Evolutionary conservation across 1,284 basidiomycete genomes (phyloP).

Genomic region (Cystobasidium sp.): DNA sequence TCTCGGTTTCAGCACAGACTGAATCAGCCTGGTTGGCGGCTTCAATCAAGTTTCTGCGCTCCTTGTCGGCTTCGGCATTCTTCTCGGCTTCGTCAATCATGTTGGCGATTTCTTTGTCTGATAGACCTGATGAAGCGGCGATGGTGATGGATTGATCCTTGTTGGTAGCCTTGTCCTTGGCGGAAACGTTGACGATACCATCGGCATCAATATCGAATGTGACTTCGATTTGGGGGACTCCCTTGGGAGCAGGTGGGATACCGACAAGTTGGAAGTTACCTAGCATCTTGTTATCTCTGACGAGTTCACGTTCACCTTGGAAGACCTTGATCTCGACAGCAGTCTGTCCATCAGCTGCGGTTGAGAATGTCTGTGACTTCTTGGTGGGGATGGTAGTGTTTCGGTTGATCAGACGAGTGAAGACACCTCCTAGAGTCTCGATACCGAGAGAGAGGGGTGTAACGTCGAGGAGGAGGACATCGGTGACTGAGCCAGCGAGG

Average conservation of each 20-base stretch:
- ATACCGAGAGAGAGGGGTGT: slow-evolving; percentile 88
- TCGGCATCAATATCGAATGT: slow-evolving; percentile 98
- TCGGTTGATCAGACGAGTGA: slow-evolving; percentile 77
- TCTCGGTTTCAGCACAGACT: slow-evolving; percentile 92
- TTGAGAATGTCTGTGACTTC: slow-evolving; percentile 98
- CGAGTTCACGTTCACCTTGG: slow-evolving; percentile 91
- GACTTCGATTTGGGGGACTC: slow-evolving; percentile 97
- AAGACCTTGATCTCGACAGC: slow-evolving; percentile 83
- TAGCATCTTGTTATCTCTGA: slow-evolving; percentile 97
- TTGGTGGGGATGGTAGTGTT: slow-evolving; percentile 99
- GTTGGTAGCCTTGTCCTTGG: slow-evolving; percentile 94
- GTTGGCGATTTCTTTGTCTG: slow-evolving; percentile 94
- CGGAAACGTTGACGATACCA: slow-evolving; percentile 82
- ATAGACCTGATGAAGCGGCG: slow-evolving; percentile 93
- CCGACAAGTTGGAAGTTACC: slow-evolving; percentile 99
- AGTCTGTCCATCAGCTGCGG: slow-evolving; percentile 79
- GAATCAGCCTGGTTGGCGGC: slow-evolving; percentile 97
- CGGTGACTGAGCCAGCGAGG: slow-evolving; percentile 91
- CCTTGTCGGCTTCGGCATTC: slow-evolving; percentile 78
- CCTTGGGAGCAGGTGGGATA: slow-evolving; percentile 96
- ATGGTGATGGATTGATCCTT: slow-evolving; percentile 95
- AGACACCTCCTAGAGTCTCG: slow-evolving; percentile 92
- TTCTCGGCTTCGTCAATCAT: slow-evolving; percentile 96
- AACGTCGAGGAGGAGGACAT: slow-evolving; percentile 94
- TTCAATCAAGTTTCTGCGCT: slow-evolving; percentile 84